These are phyloP conservation scores for Albizia julibrissin DNA, from an alignment of 306 rosid genomes.

Conservation along the genomic window DNA sequence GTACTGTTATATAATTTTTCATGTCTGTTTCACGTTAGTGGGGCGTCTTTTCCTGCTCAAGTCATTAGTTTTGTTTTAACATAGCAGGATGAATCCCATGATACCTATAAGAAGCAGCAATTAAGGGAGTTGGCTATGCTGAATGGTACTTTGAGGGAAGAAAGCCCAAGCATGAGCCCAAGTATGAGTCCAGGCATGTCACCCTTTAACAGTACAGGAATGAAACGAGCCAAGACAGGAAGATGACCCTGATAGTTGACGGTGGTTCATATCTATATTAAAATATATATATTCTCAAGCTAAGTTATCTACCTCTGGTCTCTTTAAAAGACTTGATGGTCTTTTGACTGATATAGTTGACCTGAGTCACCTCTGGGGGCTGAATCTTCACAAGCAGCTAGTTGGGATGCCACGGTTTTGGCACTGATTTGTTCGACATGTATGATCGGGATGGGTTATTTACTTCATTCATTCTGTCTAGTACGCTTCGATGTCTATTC, in stretches of 20 bases:
- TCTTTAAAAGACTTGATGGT: conserved; percentile 34
- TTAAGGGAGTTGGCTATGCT: conserved; percentile 84
- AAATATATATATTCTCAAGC: conserved; percentile 13
- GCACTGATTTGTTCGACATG: conserved; percentile 28
- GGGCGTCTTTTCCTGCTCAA: neutral
- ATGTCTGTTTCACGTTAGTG: neutral
- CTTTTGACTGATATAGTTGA: conserved; percentile 30
- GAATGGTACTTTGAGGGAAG: conserved; percentile 90
- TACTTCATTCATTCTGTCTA: conserved; percentile 16
- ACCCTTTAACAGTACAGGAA: conserved; percentile 80
- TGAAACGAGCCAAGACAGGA: conserved; percentile 94
- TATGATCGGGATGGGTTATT: conserved; percentile 31
- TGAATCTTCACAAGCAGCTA: conserved; percentile 37
- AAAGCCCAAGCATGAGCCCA: conserved; percentile 93
- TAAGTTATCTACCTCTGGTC: conserved; percentile 39
- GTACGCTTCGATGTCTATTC: conserved; percentile 43
- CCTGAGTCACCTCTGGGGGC: conserved; percentile 39
- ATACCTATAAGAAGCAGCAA: conserved; percentile 91
- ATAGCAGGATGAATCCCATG: conserved; percentile 79
- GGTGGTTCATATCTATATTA: conserved; percentile 19
- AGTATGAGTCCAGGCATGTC: conserved; percentile 91
- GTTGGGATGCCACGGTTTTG: conserved; percentile 32
- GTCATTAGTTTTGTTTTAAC: conserved; percentile 24
- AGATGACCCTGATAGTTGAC: conserved; percentile 48
- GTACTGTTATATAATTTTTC: conserved; percentile 41